Conservation (phyloP, 805 yeast genomes). For the Candida boleticola region DNA sequence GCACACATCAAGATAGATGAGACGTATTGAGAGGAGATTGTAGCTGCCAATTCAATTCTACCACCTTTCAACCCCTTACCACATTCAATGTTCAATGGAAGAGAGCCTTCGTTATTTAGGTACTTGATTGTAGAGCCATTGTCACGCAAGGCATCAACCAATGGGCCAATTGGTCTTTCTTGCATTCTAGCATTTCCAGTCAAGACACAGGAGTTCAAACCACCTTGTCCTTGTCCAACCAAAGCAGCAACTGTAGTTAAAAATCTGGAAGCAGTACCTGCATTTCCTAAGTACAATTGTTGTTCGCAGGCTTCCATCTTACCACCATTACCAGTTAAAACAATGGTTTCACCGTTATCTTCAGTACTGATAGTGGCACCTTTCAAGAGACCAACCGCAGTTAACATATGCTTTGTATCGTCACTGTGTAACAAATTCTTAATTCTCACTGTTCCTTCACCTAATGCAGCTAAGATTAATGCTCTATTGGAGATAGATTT, state of each 20-base stretch:
- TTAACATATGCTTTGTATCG: slow-evolving; percentile 92
- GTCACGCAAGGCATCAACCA: slow-evolving; percentile 81
- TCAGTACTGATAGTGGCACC: slow-evolving; percentile 84
- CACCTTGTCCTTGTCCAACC: slow-evolving; percentile 40
- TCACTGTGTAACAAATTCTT: slow-evolving; percentile 91
- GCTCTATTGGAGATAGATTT: slow-evolving; percentile 97
- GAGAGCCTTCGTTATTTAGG: slow-evolving; percentile 71
- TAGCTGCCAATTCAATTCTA: slow-evolving; percentile 88
- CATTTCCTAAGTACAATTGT: slow-evolving; percentile 87
- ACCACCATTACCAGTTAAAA: slow-evolving; percentile 86
- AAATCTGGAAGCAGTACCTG: slow-evolving; percentile 97
- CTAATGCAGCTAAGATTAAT: slow-evolving; percentile 86
- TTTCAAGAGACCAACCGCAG: slow-evolving; percentile 73
- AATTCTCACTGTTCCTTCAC: slow-evolving; percentile 78
- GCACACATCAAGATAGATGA: slow-evolving; percentile 97
- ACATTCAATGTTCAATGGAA: slow-evolving; percentile 74
- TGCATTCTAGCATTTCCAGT: slow-evolving; percentile 98
- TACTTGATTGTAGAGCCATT: slow-evolving; percentile 80
- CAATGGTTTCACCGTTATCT: slow-evolving; percentile 86
- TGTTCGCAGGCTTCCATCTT: slow-evolving; percentile 58
- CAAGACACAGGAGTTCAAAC: slow-evolving; percentile 46
- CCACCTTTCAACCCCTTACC: slow-evolving; percentile 83
- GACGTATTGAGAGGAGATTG: slow-evolving; percentile 95
- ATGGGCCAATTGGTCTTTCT: slow-evolving; percentile 94
- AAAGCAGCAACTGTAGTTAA: slow-evolving; percentile 90